Evolutionary conservation across 73 alveolate genomes (phyloP).

Genomic region (Paramecium caudatum): DNA sequence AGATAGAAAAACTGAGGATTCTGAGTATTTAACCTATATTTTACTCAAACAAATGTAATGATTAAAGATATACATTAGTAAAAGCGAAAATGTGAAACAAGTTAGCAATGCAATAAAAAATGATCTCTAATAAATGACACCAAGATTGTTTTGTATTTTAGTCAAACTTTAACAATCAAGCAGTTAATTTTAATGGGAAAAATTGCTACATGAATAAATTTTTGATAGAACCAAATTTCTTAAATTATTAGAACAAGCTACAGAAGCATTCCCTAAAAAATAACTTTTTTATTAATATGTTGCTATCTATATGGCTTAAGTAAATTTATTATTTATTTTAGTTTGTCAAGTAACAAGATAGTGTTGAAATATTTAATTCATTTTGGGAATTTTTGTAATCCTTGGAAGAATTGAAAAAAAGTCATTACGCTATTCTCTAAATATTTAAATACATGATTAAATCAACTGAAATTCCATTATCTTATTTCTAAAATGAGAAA

Average conservation of each 20-base stretch:
- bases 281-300: constrained; percentile 25
- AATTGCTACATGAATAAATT: constrained; percentile 11
- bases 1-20: constrained; percentile 50
- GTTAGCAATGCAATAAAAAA: neutral
- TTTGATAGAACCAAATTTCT: constrained; percentile 47
- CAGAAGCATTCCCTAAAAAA: constrained; percentile 2
- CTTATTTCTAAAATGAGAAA: neutral
- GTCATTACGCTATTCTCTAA: neutral
- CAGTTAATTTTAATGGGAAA: constrained; percentile 56
- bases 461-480: neutral
- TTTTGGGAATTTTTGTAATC: constrained; percentile 12
- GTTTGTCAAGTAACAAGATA: constrained; percentile 4
- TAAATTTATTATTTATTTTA: neutral
- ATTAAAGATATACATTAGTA: neutral
- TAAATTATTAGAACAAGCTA: neutral
- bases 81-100: constrained; percentile 39
- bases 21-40: constrained; percentile 21
- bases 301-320: constrained; percentile 1
- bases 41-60: neutral
- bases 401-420: constrained; percentile 7
- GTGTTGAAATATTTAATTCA: neutral
- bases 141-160: constrained; percentile 25
- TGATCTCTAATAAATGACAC: constrained; percentile 14
- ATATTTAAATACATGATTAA: constrained; percentile 2
- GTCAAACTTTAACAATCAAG: neutral